phyloP scores from a whole-genome alignment of 208 protist genomes.

The Trypanosoma avium region DNA sequence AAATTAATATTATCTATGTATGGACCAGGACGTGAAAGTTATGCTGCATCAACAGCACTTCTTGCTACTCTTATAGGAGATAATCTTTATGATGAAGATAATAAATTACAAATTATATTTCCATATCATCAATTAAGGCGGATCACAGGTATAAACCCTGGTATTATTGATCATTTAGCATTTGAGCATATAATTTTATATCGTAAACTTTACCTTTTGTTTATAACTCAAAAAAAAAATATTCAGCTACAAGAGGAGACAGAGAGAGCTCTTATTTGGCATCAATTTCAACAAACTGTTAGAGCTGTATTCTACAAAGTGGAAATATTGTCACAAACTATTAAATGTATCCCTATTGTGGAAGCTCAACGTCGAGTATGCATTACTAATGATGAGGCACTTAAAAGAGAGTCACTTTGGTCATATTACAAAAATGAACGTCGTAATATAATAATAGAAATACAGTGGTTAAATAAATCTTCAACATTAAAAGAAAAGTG shows the following conservation, averaged over 20 bases:
- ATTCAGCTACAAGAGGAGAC: neutral
- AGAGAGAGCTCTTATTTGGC: neutral
- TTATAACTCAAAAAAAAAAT: neutral
- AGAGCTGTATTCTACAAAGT: neutral
- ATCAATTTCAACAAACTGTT: neutral
- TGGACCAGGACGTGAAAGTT: slow-evolving; percentile 4
- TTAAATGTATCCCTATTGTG: neutral
- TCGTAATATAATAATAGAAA: neutral
- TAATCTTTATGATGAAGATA: slow-evolving; percentile 10
- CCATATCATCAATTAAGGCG: slow-evolving; percentile 12
- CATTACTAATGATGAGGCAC: neutral
- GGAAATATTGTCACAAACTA: neutral
- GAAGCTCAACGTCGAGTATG: neutral
- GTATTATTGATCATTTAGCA: slow-evolving; percentile 12
- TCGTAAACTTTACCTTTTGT: slow-evolving; percentile 1
- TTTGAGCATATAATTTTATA: slow-evolving; percentile 22
- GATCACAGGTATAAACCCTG: slow-evolving; percentile 1
- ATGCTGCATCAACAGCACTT: slow-evolving; percentile 12
- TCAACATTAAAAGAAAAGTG: neutral
- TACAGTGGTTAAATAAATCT: neutral
- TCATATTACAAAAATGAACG: neutral
- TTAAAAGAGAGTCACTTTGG: neutral
- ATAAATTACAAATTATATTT: slow-evolving; percentile 1
- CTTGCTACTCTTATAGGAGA: slow-evolving; percentile 14
- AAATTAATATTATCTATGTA: neutral